These are phyloP conservation scores for Jackrogersella minutella DNA, from an alignment of 495 filamentous ascomycete species.

Conservation along the genomic window DNA sequence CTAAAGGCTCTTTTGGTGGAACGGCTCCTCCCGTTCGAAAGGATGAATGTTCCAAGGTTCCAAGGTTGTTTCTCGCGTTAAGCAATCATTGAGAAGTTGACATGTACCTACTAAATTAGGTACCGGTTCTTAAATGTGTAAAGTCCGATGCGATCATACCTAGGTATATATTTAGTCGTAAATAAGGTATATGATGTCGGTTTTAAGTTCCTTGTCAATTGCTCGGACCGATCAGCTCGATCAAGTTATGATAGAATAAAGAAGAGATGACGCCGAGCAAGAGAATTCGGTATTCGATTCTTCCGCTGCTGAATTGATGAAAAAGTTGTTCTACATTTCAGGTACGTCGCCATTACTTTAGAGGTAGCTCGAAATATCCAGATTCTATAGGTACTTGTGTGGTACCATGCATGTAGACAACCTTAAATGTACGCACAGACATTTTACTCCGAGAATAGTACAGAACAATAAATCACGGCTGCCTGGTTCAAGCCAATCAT, in stretches of 20 bases:
- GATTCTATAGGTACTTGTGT: no score
- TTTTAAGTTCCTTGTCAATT: not conserved
- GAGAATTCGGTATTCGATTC: not conserved
- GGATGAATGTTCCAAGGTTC: not conserved
- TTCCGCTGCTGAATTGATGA: not conserved
- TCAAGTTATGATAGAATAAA: not conserved
- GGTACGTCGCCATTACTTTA: no score
- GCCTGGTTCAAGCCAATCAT: constrained; percentile 12
- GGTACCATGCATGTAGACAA: not conserved
- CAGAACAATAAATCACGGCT: not conserved
- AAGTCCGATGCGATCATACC: constrained; percentile 3
- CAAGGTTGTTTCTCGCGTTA: no score
- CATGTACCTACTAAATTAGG: no score
- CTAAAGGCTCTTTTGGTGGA: not conserved
- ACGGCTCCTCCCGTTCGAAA: constrained; percentile 13
- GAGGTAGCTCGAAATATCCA: no score
- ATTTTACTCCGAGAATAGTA: constrained; percentile 24
- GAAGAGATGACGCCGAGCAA: not conserved
- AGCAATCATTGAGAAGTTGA: no score
- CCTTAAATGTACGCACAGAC: not conserved
- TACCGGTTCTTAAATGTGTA: not conserved
- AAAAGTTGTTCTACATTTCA: no score
- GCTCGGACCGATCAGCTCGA: constrained; percentile 11
- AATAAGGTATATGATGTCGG: no score
- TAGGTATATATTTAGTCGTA: not conserved